A percentile compares a stretch with the other conserved stretches of the same genome.
Evolutionary conservation across 1,139 yeast species (phyloP).

Genomic region (Debaryomyces sp.): DNA sequence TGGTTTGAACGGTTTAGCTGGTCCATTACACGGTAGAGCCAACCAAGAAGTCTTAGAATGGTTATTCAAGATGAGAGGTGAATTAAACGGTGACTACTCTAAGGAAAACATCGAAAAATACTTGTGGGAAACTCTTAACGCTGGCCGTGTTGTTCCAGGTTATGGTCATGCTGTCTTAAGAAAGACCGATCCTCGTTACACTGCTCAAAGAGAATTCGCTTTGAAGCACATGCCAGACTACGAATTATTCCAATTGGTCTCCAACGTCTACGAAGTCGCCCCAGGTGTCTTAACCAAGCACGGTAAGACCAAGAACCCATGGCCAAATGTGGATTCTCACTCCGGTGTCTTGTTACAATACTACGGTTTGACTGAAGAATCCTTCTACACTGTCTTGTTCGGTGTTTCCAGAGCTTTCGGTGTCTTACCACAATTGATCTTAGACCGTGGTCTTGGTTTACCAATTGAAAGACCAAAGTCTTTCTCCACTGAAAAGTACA

Average conservation of each 20-base stretch:
- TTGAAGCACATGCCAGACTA: slow-evolving; percentile 96
- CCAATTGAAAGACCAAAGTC: slow-evolving; percentile 99
- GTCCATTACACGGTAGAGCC: slow-evolving; percentile 98
- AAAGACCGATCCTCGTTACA: slow-evolving; percentile 97
- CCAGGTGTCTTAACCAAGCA: slow-evolving; percentile 94
- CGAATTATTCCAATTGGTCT: slow-evolving; percentile 87
- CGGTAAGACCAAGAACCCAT: slow-evolving; percentile 98
- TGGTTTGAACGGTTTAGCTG: slow-evolving; percentile 96
- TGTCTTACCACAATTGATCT: slow-evolving; percentile 93
- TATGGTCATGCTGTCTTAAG: slow-evolving; percentile 97
- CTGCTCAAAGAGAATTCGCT: slow-evolving; percentile 96
- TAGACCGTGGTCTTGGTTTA: slow-evolving; percentile 93
- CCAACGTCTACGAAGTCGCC: slow-evolving; percentile 91
- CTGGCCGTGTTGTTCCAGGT: slow-evolving; percentile 97
- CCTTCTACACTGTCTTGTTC: slow-evolving; percentile 96
- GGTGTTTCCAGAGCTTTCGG: slow-evolving; percentile 99
- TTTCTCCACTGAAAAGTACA: slow-evolving; percentile 75
- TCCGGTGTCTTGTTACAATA: slow-evolving; percentile 96
- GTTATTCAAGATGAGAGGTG: slow-evolving; percentile 80
- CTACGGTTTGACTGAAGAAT: slow-evolving; percentile 93
- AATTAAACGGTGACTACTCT: slow-evolving; percentile 71
- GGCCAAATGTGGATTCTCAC: slow-evolving; percentile 98
- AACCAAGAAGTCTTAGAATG: slow-evolving; percentile 97
- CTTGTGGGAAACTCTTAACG: slow-evolving; percentile 88
- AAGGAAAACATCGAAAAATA: slow-evolving; percentile 79